Evolutionary conservation across 2,329 filamentous ascomycete species (phyloP).

Genomic region (Monosporascus sp.): DNA sequence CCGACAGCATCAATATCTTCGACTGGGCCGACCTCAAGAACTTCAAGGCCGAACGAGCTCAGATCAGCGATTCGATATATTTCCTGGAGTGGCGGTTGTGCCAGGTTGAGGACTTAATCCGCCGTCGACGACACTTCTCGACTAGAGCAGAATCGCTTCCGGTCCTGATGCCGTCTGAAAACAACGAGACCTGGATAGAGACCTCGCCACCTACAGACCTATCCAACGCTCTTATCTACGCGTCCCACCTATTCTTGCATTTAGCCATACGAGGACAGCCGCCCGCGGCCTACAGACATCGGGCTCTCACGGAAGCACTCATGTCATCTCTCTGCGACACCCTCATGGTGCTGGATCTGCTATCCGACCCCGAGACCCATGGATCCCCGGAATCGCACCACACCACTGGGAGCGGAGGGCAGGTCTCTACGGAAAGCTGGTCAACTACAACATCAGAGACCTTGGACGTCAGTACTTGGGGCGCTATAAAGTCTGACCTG

Average conservation of each 20-base stretch:
- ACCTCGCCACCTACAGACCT: conserved; percentile 16
- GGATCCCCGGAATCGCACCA: conserved; percentile 11
- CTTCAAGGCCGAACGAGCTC: conserved; percentile 21
- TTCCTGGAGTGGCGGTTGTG: conserved; percentile 26
- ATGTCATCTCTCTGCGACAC: conserved; percentile 21
- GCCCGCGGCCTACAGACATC: conserved; percentile 23
- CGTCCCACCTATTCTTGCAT: conserved; percentile 25
- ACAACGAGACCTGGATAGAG: conserved; percentile 2
- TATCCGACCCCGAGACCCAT: conserved; percentile 14
- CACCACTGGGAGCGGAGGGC: conserved; percentile 6
- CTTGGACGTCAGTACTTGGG: background rate
- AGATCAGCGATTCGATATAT: conserved; percentile 27
- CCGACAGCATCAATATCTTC: conserved; percentile 24
- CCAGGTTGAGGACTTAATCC: conserved; percentile 19
- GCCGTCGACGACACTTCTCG: conserved; percentile 9
- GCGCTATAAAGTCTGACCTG: conserved; percentile 15
- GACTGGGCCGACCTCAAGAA: conserved; percentile 24
- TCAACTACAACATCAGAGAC: conserved; percentile 5
- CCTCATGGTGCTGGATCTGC: conserved; percentile 18
- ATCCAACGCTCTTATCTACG: conserved; percentile 23
- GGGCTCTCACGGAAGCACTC: conserved; percentile 21
- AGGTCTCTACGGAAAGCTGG: conserved; percentile 8
- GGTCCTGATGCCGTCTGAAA: conserved; percentile 6
- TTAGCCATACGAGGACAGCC: conserved; percentile 26
- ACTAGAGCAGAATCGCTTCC: conserved; percentile 10